Percentiles rank a stretch among this genome's conserved stretches.
Evolutionary conservation across 257 asterid species (phyloP).

Genomic region (Buddleja alternifolia): DNA sequence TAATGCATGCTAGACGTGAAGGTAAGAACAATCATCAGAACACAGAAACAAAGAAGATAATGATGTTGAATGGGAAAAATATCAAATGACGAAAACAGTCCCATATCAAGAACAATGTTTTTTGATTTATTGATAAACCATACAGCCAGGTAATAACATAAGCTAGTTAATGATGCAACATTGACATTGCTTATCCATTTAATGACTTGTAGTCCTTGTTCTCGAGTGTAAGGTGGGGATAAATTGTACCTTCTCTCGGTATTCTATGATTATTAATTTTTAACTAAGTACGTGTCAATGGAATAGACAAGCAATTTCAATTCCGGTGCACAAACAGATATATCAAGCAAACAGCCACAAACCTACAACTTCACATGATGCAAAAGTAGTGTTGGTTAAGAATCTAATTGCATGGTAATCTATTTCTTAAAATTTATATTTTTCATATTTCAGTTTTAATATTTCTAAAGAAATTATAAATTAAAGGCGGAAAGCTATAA

Average conservation of each 20-base stretch:
- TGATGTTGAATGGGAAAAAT: neutral
- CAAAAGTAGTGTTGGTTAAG: too few species aligned
- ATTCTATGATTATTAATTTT: neutral
- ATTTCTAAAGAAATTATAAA: too few species aligned
- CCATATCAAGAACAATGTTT: neutral
- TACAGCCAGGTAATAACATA: neutral
- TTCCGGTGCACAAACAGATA: too few species aligned
- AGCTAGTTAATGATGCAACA: slow-evolving; percentile 13
- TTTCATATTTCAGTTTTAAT: too few species aligned
- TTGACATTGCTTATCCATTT: slow-evolving; percentile 13
- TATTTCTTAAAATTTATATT: too few species aligned
- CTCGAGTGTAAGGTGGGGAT: neutral
- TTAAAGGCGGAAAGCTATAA: too few species aligned
- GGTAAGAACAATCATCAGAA: slow-evolving; percentile 23
- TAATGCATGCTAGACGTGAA: slow-evolving; percentile 16
- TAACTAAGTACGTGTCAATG: neutral
- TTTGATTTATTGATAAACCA: neutral
- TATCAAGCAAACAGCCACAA: too few species aligned
- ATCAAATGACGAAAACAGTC: neutral
- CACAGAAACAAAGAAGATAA: slow-evolving; percentile 13
- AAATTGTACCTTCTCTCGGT: neutral
- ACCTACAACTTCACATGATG: too few species aligned
- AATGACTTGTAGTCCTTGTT: neutral
- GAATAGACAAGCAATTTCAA: too few species aligned
- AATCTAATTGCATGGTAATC: too few species aligned